These are phyloP conservation scores for Plantago elongata DNA, from an alignment of 257 asterid genomes.

Conservation along the genomic window DNA sequence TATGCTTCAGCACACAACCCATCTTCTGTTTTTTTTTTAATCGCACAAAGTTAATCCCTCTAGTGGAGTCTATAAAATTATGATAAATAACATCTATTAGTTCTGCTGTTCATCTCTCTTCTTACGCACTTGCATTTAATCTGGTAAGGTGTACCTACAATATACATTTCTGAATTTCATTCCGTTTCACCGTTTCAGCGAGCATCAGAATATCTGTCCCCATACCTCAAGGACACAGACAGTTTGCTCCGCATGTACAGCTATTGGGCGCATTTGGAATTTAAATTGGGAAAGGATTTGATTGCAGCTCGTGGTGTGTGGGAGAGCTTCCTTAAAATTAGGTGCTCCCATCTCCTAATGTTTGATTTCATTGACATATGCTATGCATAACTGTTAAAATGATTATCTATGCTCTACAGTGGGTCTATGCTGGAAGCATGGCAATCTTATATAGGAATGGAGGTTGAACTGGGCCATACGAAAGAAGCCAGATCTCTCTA, in stretches of 20 bases:
- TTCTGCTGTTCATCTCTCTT: too few relatives aligned
- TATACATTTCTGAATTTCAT: conserved; percentile 5
- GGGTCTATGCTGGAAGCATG: conserved; percentile 88
- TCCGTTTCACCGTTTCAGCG: conserved; percentile 41
- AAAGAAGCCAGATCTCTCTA: conserved; percentile 90
- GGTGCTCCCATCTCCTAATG: conserved; percentile 34
- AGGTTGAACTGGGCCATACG: conserved; percentile 64
- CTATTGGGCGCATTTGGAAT: conserved; percentile 91
- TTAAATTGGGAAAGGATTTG: conserved; percentile 60
- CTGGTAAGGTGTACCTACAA: not conserved
- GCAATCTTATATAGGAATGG: conserved; percentile 77
- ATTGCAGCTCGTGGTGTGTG: conserved; percentile 92
- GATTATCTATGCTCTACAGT: conserved; percentile 34
- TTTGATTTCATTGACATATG: conserved; percentile 3
- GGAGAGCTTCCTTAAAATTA: conserved; percentile 80
- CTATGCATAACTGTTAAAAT: conserved; percentile 14
- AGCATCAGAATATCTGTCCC: conserved; percentile 82
- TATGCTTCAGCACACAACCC: not conserved
- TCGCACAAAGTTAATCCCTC: too few relatives aligned
- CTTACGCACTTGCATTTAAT: too few relatives aligned
- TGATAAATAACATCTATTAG: too few relatives aligned
- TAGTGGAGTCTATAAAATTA: too few relatives aligned
- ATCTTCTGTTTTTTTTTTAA: not conserved
- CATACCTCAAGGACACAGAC: conserved; percentile 58
- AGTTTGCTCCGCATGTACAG: conserved; percentile 51